Evolutionary conservation across 805 yeast species (phyloP).

Genomic region (Lipomyces anomalus): DNA sequence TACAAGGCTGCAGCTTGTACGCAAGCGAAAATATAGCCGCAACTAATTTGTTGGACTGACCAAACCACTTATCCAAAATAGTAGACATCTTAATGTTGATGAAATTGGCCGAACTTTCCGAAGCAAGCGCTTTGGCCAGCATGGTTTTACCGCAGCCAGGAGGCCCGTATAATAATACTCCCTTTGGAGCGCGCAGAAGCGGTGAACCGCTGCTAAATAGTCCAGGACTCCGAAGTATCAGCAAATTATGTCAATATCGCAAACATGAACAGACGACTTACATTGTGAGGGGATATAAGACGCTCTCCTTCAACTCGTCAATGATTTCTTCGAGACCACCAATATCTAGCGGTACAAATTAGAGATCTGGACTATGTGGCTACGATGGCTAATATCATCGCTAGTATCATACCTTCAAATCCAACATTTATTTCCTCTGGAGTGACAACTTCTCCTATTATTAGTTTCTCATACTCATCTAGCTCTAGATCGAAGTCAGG

Average conservation of each 20-base stretch:
- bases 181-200: conserved; percentile 85
- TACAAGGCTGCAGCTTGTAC: conserved; percentile 84
- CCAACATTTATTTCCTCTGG: conserved; percentile 76
- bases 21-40: conserved; percentile 92
- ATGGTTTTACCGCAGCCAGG: conserved; percentile 98
- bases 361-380: too few relatives aligned
- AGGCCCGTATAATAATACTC: conserved; percentile 88
- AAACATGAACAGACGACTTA: conserved; percentile 3
- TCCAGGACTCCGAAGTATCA: conserved; percentile 49
- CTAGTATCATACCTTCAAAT: conserved; percentile 43
- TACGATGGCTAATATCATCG: not conserved
- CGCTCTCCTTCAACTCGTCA: conserved; percentile 81
- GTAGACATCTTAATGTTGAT: conserved; percentile 88
- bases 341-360: conserved; percentile 47
- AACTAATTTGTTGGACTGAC: conserved; percentile 88
- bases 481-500: conserved; percentile 54
- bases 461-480: conserved; percentile 69
- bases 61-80: conserved; percentile 96
- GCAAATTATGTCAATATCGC: not conserved
- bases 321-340: conserved; percentile 84
- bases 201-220: conserved; percentile 61
- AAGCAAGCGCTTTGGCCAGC: conserved; percentile 93
- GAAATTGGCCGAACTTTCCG: conserved; percentile 86
- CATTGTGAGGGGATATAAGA: conserved; percentile 71
- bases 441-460: conserved; percentile 70